Base-by-base conservation (phyloP, 805 yeast species). In the Pichia exigua region DNA sequence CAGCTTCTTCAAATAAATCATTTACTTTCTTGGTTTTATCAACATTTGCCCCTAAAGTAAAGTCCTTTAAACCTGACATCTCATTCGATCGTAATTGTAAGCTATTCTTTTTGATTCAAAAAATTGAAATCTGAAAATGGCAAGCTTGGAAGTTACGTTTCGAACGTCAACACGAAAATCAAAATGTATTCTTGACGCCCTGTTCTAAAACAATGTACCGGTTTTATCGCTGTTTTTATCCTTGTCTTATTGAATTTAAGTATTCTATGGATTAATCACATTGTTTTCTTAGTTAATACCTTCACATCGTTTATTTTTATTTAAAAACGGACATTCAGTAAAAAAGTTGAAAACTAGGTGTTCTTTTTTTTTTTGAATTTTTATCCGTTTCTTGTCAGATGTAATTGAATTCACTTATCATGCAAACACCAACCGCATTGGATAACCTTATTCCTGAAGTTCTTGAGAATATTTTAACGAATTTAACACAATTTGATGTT, bases 401-500 rank as follows among this genome's bases (percentile, higher is more conserved):
- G 44, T 12, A 15, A 42, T 13, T 26, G 13, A 24, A 10, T 24
- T 42, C 20, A 35, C 5, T 35, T 5, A 35, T 35, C 39, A 35
- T 35, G 39, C 39, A 35, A 35, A 17, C 4, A 35, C 17, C 39
- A 35, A 7, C 39, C n/a, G 39, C 39, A 35, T 7, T 21, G 4
- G 40, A 24, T 21, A 44, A 55, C 2, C 45, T 56, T 42, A 51
- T 58, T 12, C 59, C 65, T 3, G 66, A 63, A 21, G 59, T 61
- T 12, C 55, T 60, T 42, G 52, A 49, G 11, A 22, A 54, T 6
- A 49, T 64, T 11, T 50, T 55, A 5, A 32, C 17, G 1, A 3
- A 61, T 18, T 48, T 65, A 27, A 49, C 56, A 8, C 69, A 65
- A 41, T 59, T 62, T 45, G 68, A 65, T 43, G 49, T 62, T 12